These are phyloP conservation scores for Penicillium occitanis DNA, from an alignment of 2,329 filamentous ascomycete species.

Conservation along the genomic window DNA sequence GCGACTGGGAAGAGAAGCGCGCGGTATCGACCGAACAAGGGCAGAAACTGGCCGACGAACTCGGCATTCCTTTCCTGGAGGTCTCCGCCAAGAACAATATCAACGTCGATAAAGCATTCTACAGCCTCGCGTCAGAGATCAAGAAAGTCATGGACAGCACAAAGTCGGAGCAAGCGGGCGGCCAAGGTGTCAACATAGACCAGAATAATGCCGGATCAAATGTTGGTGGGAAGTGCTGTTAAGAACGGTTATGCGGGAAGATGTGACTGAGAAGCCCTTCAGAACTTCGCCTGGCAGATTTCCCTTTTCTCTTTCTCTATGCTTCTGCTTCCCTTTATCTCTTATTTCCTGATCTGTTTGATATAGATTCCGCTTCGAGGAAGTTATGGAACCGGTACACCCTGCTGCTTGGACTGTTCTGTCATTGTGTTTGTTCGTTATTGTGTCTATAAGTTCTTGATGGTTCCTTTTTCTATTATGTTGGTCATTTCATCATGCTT, in stretches of 20 bases:
- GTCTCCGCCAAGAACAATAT: conserved; percentile 99
- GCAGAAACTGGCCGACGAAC: conserved; percentile 88
- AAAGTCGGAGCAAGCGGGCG: conserved; percentile 67
- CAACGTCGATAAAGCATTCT: conserved; percentile 99
- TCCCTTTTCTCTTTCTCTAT: not conserved
- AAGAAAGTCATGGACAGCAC: conserved; percentile 97
- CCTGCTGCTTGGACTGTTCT: conserved; percentile 24
- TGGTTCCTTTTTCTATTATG: conserved; percentile 20
- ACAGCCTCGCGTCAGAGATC: conserved; percentile 90
- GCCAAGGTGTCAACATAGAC: conserved; percentile 67
- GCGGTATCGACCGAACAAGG: conserved; percentile 90
- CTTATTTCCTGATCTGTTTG: conserved; percentile 4
- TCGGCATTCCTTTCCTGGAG: conserved; percentile 97
- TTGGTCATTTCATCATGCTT: conserved; percentile 17
- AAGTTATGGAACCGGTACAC: conserved; percentile 12
- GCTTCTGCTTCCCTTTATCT: not conserved
- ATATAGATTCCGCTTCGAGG: conserved; percentile 15
- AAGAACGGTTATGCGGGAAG: conserved; percentile 29
- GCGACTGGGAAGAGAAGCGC: conserved; percentile 99
- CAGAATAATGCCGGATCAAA: conserved; percentile 55
- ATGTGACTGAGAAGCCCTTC: not conserved
- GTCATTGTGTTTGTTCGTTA: conserved; percentile 17
- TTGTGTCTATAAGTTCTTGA: conserved; percentile 27
- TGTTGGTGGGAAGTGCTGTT: conserved; percentile 75
- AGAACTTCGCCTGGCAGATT: not conserved